Percentiles rank a stretch among this genome's conserved stretches.
Conservation (phyloP, 192 early-diverging fungal genomes). For the Chytriomyces sp. region DNA sequence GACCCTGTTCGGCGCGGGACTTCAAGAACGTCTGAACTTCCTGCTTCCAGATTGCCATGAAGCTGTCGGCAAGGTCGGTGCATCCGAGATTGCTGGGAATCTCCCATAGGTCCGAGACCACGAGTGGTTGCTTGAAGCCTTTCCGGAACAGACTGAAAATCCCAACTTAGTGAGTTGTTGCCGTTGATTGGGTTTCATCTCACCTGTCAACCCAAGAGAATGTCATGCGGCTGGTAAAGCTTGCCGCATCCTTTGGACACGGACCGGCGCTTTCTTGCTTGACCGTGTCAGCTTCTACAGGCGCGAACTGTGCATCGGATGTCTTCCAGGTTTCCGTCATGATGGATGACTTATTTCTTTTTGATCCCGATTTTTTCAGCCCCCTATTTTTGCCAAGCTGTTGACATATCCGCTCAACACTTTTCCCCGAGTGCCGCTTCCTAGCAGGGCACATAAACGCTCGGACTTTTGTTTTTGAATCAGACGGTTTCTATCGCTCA, state of each 20-base stretch:
- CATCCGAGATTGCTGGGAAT: constrained; percentile 41
- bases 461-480: too few species aligned
- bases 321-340: too few species aligned
- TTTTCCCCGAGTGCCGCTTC: too few species aligned
- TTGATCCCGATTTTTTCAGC: too few species aligned
- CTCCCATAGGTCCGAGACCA: constrained; percentile 61
- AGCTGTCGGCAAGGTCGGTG: constrained; percentile 25
- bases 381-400: too few species aligned
- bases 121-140: constrained; percentile 60
- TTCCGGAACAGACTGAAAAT: constrained; percentile 23
- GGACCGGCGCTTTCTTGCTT: constrained; percentile 1
- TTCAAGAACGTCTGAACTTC: constrained; percentile 11
- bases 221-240: neutral
- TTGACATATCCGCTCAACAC: too few species aligned
- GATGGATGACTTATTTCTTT: too few species aligned
- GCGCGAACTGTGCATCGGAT: too few species aligned
- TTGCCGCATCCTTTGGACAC: constrained; percentile 12
- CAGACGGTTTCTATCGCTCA: too few species aligned
- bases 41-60: constrained; percentile 42
- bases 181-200: neutral
- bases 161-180: neutral
- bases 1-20: neutral
- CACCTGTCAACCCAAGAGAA: constrained; percentile 20
- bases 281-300: neutral
- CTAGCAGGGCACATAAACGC: too few species aligned